Percentiles rank a stretch among this genome's conserved stretches.
Conservation (phyloP, 805 yeast species). For the Saccharomycopsis sp. region DNA sequence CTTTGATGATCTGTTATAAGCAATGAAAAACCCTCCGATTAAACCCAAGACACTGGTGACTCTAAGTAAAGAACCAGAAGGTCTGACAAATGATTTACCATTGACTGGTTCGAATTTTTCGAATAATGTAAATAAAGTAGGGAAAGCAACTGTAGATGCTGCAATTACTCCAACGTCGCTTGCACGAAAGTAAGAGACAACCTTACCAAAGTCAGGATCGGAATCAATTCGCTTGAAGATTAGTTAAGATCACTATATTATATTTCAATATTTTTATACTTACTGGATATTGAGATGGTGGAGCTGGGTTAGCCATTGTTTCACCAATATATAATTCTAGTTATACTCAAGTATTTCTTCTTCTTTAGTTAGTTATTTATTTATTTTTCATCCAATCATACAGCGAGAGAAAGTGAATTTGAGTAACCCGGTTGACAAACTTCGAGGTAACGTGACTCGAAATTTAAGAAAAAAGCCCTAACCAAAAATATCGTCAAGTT, state of each 20-base stretch:
- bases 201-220: slow-evolving; percentile 72
- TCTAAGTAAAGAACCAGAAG: slow-evolving; percentile 51
- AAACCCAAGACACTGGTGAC: slow-evolving; percentile 56
- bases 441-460: not conserved
- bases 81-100: slow-evolving; percentile 40
- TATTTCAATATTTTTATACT: slow-evolving; percentile 1
- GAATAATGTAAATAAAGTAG: slow-evolving; percentile 36
- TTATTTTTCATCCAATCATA: slow-evolving; percentile 3
- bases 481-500: too few relatives aligned
- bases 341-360: too few relatives aligned
- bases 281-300: slow-evolving; percentile 15
- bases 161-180: slow-evolving; percentile 54
- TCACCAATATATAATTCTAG: too few relatives aligned
- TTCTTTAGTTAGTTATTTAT: too few relatives aligned
- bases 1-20: slow-evolving; percentile 58
- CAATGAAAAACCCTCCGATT: slow-evolving; percentile 65
- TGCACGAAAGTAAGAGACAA: slow-evolving; percentile 63
- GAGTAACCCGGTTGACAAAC: not conserved
- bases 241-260: not conserved
- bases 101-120: slow-evolving; percentile 43
- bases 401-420: too few relatives aligned
- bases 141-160: slow-evolving; percentile 42
- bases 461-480: too few relatives aligned
- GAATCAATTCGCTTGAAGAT: slow-evolving; percentile 50
- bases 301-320: slow-evolving; percentile 17